These are phyloP conservation scores for Globisporangium recalcitrans DNA, from an alignment of 352 stramenopile genomes.

Conservation along the genomic window DNA sequence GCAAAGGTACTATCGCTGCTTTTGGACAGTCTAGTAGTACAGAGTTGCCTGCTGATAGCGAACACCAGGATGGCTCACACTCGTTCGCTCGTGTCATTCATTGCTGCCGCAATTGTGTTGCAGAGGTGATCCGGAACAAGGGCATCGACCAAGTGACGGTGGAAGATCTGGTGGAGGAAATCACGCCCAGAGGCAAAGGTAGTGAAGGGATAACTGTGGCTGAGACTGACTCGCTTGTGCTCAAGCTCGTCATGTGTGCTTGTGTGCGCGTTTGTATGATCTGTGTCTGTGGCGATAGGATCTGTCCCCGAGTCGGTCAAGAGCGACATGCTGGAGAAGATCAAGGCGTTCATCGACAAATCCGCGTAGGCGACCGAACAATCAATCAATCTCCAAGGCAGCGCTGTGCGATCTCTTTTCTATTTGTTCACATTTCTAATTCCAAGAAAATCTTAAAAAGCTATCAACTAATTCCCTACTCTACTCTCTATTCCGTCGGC, in stretches of 20 bases:
- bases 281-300: background rate
- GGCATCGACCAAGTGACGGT: constrained; percentile 93
- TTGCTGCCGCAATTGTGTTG: background rate
- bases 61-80: background rate
- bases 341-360: constrained; percentile 89
- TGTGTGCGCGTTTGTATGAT: background rate
- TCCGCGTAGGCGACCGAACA: constrained; percentile 35
- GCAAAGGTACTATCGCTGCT: constrained; percentile 53
- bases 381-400: too few species aligned
- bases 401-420: background rate
- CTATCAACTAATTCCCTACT: background rate
- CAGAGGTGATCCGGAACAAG: constrained; percentile 92
- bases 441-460: background rate
- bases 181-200: constrained; percentile 86
- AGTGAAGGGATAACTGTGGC: background rate
- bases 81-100: background rate
- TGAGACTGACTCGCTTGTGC: background rate
- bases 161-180: constrained; percentile 91
- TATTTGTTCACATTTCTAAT: constrained; percentile 5
- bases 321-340: constrained; percentile 86
- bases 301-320: constrained; percentile 90
- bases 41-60: background rate
- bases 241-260: constrained; percentile 7
- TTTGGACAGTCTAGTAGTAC: background rate
- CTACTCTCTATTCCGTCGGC: constrained; percentile 8